A percentile compares a stretch with the other conserved stretches of the same genome.
phyloP scores from a whole-genome alignment of 257 asterid species.

The Rhazya stricta region DNA sequence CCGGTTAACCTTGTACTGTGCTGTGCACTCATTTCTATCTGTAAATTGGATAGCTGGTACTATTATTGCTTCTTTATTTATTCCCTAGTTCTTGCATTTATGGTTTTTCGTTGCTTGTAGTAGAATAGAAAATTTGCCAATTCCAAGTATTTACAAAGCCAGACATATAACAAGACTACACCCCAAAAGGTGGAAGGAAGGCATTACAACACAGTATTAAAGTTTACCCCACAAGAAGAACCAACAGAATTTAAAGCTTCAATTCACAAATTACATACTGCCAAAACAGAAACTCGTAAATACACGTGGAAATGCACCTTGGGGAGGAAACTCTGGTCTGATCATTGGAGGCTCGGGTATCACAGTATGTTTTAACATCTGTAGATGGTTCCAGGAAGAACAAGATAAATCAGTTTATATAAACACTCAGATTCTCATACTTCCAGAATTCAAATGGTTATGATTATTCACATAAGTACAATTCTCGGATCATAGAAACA shows the following conservation, averaged over 20 bases:
- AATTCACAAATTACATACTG: background rate
- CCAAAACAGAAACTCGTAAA: background rate
- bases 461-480: background rate
- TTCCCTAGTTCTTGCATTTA: background rate
- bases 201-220: background rate
- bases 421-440: background rate
- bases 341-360: slow-evolving; percentile 94
- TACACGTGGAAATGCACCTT: slow-evolving; percentile 43
- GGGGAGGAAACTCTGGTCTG: slow-evolving; percentile 90
- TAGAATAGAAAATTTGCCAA: background rate
- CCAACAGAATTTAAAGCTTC: background rate
- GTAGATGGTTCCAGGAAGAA: slow-evolving; percentile 17
- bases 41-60: background rate
- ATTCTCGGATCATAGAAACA: background rate
- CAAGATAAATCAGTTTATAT: background rate
- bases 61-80: background rate
- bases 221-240: background rate
- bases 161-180: background rate
- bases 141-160: background rate
- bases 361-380: slow-evolving; percentile 80
- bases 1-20: background rate
- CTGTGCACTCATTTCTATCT: background rate
- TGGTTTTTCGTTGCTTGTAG: background rate
- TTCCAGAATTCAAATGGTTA: background rate
- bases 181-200: background rate